Evolutionary conservation across 768 basidiomycete genomes (phyloP).

Genomic region (Tulasnella sp.): DNA sequence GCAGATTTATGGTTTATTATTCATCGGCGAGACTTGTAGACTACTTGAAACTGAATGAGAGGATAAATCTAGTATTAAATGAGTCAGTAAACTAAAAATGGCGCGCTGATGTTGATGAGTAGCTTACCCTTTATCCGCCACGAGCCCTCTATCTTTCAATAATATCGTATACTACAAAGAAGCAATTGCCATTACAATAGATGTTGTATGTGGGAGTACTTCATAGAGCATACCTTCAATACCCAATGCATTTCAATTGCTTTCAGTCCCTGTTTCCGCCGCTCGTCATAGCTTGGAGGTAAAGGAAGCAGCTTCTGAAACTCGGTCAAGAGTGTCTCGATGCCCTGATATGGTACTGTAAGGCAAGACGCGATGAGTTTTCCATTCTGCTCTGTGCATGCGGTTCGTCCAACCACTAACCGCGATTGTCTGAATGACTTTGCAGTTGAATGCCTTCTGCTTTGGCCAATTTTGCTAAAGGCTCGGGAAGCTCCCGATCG

Average conservation of each 20-base stretch:
- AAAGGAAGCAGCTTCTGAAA: conserved; percentile 15
- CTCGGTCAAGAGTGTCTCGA: conserved; percentile 11
- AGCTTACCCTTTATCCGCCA: conserved; percentile 16
- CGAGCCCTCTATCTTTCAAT: conserved; percentile 12
- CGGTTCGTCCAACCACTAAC: background rate
- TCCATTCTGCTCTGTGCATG: too few species aligned
- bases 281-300: conserved; percentile 7
- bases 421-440: conserved; percentile 15
- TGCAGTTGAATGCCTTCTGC: conserved; percentile 13
- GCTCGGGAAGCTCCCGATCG: conserved; percentile 12
- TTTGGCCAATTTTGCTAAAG: conserved; percentile 9
- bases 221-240: conserved; percentile 9
- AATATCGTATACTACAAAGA: conserved; percentile 17
- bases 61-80: conserved; percentile 1
- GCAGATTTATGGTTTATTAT: too few species aligned
- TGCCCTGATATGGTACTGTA: conserved; percentile 9
- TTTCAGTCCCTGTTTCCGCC: background rate
- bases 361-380: background rate
- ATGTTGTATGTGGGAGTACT: too few species aligned
- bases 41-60: conserved; percentile 10
- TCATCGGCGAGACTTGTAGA: too few species aligned
- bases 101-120: background rate
- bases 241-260: conserved; percentile 15
- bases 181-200: too few species aligned
- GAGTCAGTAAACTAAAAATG: background rate